phyloP scores from a whole-genome alignment of 371 early-diverging fungal genomes.

The Nematocida ironsii region DNA sequence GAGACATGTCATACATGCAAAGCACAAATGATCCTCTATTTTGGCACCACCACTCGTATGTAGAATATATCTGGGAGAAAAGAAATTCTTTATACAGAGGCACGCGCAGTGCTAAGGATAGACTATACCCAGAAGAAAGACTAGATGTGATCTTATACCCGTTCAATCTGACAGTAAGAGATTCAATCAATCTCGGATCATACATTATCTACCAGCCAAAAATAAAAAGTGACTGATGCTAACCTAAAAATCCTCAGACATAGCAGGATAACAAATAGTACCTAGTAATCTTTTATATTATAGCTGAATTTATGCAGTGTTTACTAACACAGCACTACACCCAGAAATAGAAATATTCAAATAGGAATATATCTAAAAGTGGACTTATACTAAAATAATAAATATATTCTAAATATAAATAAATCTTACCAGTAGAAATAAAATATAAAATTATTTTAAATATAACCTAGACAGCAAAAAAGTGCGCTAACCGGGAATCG shows the following conservation, averaged over 20 bases:
- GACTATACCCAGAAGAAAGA: background rate
- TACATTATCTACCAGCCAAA: background rate
- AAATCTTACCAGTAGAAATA: too few relatives aligned
- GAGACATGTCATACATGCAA: slow-evolving; percentile 59
- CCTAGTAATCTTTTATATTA: too few relatives aligned
- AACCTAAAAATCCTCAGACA: too few relatives aligned
- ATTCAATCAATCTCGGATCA: background rate
- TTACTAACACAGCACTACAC: too few relatives aligned
- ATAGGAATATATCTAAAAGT: too few relatives aligned
- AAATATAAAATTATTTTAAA: too few relatives aligned
- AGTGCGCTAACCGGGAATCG: slow-evolving; percentile 67
- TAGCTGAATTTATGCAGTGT: too few relatives aligned
- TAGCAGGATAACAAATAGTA: too few relatives aligned
- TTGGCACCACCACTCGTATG: slow-evolving; percentile 72
- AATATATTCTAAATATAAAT: too few relatives aligned
- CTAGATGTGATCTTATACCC: slow-evolving; percentile 6
- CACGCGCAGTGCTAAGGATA: background rate
- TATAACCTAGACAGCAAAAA: slow-evolving; percentile 19
- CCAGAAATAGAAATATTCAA: too few relatives aligned
- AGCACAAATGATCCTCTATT: slow-evolving; percentile 72
- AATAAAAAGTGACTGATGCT: background rate
- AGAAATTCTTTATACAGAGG: background rate
- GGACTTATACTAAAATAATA: too few relatives aligned
- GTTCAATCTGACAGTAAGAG: background rate
- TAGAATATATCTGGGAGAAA: slow-evolving; percentile 71